Evolutionary conservation across 2,329 filamentous ascomycete species (phyloP).

Genomic region (Fusarium sp.): DNA sequence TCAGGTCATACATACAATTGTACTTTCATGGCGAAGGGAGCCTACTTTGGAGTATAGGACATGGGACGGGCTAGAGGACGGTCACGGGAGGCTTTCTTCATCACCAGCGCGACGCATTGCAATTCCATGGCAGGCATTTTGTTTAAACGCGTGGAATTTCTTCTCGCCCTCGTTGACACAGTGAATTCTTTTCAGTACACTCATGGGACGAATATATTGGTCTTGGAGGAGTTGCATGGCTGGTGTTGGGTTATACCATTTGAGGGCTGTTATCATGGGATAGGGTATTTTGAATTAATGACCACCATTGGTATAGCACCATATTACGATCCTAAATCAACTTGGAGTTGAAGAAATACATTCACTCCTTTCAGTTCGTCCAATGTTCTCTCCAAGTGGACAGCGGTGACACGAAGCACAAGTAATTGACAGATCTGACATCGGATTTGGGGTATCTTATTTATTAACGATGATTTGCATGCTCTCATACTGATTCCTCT

Average conservation of each 20-base stretch:
- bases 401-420: background rate
- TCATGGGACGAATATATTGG: constrained; percentile 11
- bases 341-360: background rate
- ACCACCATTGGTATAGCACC: constrained; percentile 5
- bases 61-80: constrained; percentile 28
- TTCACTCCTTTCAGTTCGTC: background rate
- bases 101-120: constrained; percentile 33
- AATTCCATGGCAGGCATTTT: constrained; percentile 38
- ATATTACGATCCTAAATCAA: background rate
- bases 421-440: background rate
- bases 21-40: constrained; percentile 22
- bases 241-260: constrained; percentile 23
- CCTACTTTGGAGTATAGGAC: constrained; percentile 33
- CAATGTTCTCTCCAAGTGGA: background rate
- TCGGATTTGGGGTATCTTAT: constrained; percentile 21
- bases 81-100: constrained; percentile 29
- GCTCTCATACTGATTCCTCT: constrained; percentile 7
- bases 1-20: constrained; percentile 18
- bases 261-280: constrained; percentile 10
- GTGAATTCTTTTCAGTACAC: constrained; percentile 17
- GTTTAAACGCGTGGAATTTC: constrained; percentile 21
- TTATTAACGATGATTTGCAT: background rate
- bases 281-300: constrained; percentile 1
- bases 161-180: constrained; percentile 5
- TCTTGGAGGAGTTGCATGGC: constrained; percentile 32